Evolutionary conservation across 805 yeast species (phyloP), one percentile per base, ranked within the genome.

Genomic region (Saccharomycopsis selenospora): DNA sequence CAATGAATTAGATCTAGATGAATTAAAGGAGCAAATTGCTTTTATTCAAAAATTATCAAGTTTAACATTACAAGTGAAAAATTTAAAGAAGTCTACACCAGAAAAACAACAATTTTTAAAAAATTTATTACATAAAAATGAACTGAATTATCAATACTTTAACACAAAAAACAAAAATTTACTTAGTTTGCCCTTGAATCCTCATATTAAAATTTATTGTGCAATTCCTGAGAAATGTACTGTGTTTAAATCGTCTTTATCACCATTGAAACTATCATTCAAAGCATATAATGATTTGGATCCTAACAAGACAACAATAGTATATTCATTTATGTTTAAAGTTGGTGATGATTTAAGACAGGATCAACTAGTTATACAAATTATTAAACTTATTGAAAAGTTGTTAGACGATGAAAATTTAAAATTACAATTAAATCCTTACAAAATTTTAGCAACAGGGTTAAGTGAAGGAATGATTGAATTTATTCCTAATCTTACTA

Each of bases 271-370:
- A 60, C 74, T 93, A 41, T 76, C 88, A 0, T 82, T 93, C 61
- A 80, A 75, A 56, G 82, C 93, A 36, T 40, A 17, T 14, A 1
- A 61, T 20, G 38, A 33, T 17, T 20, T 33, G n/a, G 38, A 33
- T 14, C 38, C 38, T 33, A 20, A 33, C 6, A 4, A 10, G 17
- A 33, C n/a, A 14, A 33, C 10, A 4, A 33, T 33, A 17, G 17
- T 20, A 6, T 93, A 88, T 62, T 80, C 95, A 4, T 67, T 93
- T 30, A 91, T 93, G 84, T 91, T 88, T 67, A 93, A 93, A 64
- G 85, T 85, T 45, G 99, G 99, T 11, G 99, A 85, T 63, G 99
- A 93, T 62, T 70, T 93, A 45, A 72, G 98, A 51, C 99, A 93
- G 64, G 99, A 93, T 68, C 99, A 93, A 64, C 73, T 93, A 55